A percentile compares a stretch with the other conserved stretches of the same genome.
phyloP scores from a whole-genome alignment of 2,329 filamentous ascomycete species.

The Tympanopsis confertula region DNA sequence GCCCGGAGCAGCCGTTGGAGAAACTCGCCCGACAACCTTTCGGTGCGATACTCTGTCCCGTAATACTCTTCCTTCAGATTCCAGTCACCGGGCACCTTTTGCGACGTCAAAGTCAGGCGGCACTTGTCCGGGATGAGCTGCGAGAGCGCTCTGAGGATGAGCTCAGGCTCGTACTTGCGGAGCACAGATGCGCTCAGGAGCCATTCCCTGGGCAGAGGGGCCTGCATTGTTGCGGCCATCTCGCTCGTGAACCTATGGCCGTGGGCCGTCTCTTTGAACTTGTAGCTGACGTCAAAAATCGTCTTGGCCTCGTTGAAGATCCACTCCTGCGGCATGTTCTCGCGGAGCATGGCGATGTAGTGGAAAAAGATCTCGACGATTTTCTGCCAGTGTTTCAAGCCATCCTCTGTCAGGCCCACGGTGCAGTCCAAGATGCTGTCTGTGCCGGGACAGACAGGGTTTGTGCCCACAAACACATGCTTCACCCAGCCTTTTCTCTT shows the following conservation, averaged over 20 bases:
- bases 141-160: slow-evolving; percentile 62
- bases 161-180: slow-evolving; percentile 67
- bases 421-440: slow-evolving; percentile 70
- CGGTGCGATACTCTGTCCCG: slow-evolving; percentile 80
- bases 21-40: slow-evolving; percentile 68
- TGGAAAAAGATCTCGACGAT: slow-evolving; percentile 78
- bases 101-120: slow-evolving; percentile 70
- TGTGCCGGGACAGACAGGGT: slow-evolving; percentile 64
- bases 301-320: slow-evolving; percentile 86
- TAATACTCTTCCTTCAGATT: slow-evolving; percentile 93
- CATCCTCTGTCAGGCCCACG: slow-evolving; percentile 72
- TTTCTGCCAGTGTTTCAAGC: slow-evolving; percentile 70
- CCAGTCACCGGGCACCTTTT: slow-evolving; percentile 74
- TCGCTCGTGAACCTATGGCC: slow-evolving; percentile 81
- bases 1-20: slow-evolving; percentile 60
- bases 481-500: slow-evolving; percentile 88
- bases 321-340: slow-evolving; percentile 76
- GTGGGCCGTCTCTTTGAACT: slow-evolving; percentile 84
- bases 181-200: slow-evolving; percentile 72
- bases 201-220: slow-evolving; percentile 74
- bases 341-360: slow-evolving; percentile 77
- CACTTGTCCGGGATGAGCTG: slow-evolving; percentile 82
- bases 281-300: slow-evolving; percentile 86
- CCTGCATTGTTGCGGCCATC: slow-evolving; percentile 82
- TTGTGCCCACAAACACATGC: slow-evolving; percentile 65